These are phyloP conservation scores for Tulasnella sp. DNA, from an alignment of 768 basidiomycete genomes.

Conservation along the genomic window DNA sequence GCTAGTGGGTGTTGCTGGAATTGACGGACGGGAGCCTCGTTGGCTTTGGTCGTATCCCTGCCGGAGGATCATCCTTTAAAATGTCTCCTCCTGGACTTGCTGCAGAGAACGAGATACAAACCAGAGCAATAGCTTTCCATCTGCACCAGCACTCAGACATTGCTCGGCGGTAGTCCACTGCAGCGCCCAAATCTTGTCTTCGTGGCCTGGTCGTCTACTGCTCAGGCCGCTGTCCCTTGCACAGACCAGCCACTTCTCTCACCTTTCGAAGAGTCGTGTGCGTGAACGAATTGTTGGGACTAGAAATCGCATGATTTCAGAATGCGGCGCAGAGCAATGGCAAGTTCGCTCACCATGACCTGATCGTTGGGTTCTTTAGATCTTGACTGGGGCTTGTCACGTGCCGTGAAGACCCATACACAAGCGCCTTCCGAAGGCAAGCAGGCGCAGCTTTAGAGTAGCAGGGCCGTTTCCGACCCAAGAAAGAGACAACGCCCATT, in stretches of 20 bases:
- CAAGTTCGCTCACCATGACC: neutral
- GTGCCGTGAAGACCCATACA: too few species aligned
- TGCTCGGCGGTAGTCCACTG: constrained; percentile 64
- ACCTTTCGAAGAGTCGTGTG: constrained; percentile 30
- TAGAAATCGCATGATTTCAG: neutral
- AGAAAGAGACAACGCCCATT: too few species aligned
- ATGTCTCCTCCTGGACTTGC: neutral
- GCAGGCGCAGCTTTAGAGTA: too few species aligned
- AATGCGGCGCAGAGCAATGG: neutral
- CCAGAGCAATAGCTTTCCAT: constrained; percentile 58
- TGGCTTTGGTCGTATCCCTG: constrained; percentile 53
- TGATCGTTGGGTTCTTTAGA: neutral
- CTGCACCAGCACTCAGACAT: constrained; percentile 68
- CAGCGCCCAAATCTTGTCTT: constrained; percentile 75
- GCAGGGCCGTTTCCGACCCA: too few species aligned
- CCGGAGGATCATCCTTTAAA: neutral
- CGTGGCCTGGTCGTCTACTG: constrained; percentile 52
- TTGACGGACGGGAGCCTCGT: constrained; percentile 56
- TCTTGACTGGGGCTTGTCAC: neutral
- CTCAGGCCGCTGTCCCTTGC: neutral
- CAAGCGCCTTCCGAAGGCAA: too few species aligned
- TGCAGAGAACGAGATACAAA: neutral
- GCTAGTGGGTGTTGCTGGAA: constrained; percentile 79
- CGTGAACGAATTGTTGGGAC: constrained; percentile 31
- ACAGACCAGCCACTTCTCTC: neutral